These are phyloP conservation scores for Oryza nivara DNA, from an alignment of 176 grass and related monocot species.

Conservation along the genomic window DNA sequence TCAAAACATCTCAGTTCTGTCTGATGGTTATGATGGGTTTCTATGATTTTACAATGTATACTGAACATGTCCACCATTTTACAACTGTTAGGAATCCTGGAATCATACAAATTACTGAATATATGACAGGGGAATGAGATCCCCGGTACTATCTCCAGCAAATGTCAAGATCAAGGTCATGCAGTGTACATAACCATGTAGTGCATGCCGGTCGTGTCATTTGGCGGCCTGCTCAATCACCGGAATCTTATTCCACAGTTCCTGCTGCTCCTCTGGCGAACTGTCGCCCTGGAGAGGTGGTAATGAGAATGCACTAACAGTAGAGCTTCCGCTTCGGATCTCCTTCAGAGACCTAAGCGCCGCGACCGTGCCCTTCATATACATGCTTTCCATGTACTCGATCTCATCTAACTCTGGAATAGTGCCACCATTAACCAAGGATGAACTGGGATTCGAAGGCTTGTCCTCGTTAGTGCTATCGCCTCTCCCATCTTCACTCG, in stretches of 20 bases:
- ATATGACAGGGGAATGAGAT: conserved; percentile 40
- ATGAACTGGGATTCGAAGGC: conserved; percentile 42
- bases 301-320: conserved; percentile 82
- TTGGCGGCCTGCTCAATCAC: conserved; percentile 73
- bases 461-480: conserved; percentile 41
- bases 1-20: conserved; percentile 14
- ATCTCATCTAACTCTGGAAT: conserved; percentile 83
- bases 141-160: conserved; percentile 36
- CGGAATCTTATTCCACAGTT: conserved; percentile 62
- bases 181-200: neutral
- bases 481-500: conserved; percentile 44
- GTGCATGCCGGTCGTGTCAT: conserved; percentile 30
- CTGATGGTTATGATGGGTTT: conserved; percentile 35
- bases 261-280: conserved; percentile 57
- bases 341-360: conserved; percentile 87
- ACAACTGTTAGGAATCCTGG: conserved; percentile 50
- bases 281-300: conserved; percentile 72
- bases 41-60: conserved; percentile 49
- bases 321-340: conserved; percentile 83
- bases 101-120: conserved; percentile 45
- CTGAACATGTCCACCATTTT: conserved; percentile 39
- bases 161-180: conserved; percentile 39
- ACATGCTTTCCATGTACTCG: conserved; percentile 89
- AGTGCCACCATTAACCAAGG: conserved; percentile 40
- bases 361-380: conserved; percentile 82